Evolutionary conservation across 495 filamentous ascomycete genomes (phyloP).

Genomic region (Xylaria longipes): DNA sequence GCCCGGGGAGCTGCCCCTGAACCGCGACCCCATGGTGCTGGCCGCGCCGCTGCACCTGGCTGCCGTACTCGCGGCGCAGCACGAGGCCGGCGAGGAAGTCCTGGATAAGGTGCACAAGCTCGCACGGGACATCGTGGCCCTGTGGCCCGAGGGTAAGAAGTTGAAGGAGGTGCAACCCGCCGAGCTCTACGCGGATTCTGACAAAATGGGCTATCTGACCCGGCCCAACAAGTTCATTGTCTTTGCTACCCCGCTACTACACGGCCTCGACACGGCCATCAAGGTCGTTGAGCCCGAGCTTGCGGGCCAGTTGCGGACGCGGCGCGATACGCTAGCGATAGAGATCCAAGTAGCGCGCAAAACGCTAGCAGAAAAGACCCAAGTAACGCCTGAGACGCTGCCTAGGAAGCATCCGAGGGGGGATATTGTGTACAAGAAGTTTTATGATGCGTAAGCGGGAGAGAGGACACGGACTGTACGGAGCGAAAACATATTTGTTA

Average conservation of each 20-base stretch:
- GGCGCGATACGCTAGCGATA: conserved; percentile 34
- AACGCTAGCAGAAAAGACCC: conserved; percentile 38
- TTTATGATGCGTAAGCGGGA: conserved; percentile 29
- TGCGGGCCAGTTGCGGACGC: conserved; percentile 38
- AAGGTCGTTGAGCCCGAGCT: conserved; percentile 45
- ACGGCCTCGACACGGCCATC: conserved; percentile 49
- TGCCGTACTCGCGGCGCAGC: conserved; percentile 40
- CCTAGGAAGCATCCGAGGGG: not conserved
- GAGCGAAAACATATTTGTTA: conserved; percentile 11
- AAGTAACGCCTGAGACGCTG: conserved; percentile 28
- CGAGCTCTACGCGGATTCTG: conserved; percentile 27
- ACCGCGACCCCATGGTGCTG: conserved; percentile 48
- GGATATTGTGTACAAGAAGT: conserved; percentile 33
- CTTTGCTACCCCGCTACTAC: conserved; percentile 42
- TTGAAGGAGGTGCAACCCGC: conserved; percentile 42
- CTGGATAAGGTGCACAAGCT: conserved; percentile 40
- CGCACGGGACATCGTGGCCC: conserved; percentile 41
- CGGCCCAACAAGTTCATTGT: conserved; percentile 34
- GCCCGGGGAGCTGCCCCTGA: conserved; percentile 32
- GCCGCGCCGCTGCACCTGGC: conserved; percentile 47
- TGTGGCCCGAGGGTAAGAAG: conserved; percentile 46
- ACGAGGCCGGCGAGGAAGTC: conserved; percentile 33
- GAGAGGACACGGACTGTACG: not conserved
- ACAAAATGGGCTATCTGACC: conserved; percentile 38
- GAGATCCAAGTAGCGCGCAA: conserved; percentile 37